Base-by-base conservation (phyloP, 306 rosid species). In the Gillenia trifoliata region DNA sequence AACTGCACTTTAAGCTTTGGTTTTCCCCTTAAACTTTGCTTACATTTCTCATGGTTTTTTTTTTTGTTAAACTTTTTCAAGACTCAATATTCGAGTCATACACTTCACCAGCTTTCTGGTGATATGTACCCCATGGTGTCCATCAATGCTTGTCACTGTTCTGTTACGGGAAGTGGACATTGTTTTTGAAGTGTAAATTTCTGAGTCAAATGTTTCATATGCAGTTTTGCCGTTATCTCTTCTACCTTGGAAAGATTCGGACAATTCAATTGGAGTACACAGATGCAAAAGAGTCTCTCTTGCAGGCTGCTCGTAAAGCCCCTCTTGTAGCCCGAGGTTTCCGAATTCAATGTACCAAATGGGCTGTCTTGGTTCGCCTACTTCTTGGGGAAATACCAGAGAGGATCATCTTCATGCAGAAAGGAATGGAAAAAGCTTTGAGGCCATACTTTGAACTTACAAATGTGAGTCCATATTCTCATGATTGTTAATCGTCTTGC, bases 361-460 rank as follows among this genome's bases (percentile, higher is more conserved):
- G 91, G 88, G 89, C 91, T 66, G 57, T 85, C 54, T 85, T 86
- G 74, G 89, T 85, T 71, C 85, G 89, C 11, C 76, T 83, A 47
- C 80, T 83, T 72, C 80, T 89, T 41, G 89, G 90, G 33, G 89
- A 87, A 73, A 89, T 79, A 73, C 89, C 85, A 3, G 91, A 83
- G 77, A 85, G 89, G 43, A 85, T 87, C 56, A 78, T 87, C 76
- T 89, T 87, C 70, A 79, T 85, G 88, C 93, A 86, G 81, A 89
- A 78, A 59, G 89, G 86, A 72, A 82, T 83, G 74, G 86, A 86
- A 73, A 85, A 80, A 22, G 89, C 87, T 26, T 71, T 85, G 67
- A 81, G 88, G 76, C 93, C 89, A 56, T 89, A 84, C 85, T 86
- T 89, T 63, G 89, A 89, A 82, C 89, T 89, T 71, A 89, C 93